These are phyloP conservation scores for Triticum timopheevii DNA, from an alignment of 176 grass and related monocot genomes.

Conservation along the genomic window DNA sequence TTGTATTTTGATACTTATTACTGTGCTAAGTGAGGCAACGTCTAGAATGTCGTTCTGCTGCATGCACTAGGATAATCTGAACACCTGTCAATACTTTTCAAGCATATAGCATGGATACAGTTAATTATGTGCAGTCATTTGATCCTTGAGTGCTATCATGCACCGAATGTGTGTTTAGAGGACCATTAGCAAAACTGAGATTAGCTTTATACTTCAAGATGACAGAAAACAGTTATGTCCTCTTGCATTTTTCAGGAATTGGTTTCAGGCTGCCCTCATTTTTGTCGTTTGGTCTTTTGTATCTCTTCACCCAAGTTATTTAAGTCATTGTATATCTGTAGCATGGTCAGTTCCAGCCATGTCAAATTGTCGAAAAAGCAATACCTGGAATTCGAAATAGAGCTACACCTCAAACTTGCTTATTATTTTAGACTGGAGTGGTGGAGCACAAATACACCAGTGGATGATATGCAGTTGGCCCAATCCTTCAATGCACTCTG, in stretches of 20 bases:
- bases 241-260: not conserved
- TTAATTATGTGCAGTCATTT: not conserved
- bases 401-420: not conserved
- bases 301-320: not conserved
- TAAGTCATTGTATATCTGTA: conserved; percentile 17
- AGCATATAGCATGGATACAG: not conserved
- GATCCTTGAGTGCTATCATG: conserved; percentile 5
- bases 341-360: not conserved
- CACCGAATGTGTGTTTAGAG: not conserved
- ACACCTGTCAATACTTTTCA: not conserved
- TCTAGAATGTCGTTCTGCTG: not conserved
- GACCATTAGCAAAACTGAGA: not conserved
- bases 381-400: not conserved
- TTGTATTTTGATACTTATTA: not conserved
- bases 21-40: not conserved
- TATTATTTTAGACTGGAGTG: not conserved
- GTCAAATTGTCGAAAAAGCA: conserved; percentile 4
- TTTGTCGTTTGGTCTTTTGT: not conserved
- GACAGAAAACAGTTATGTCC: not conserved
- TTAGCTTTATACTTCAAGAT: not conserved
- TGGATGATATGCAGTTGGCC: not conserved
- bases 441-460: not conserved
- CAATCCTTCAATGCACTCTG: not conserved
- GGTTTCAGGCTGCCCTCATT: not conserved
- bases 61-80: not conserved